Conservation (phyloP, 208 protist species). For the Leishmania arabica region DNA sequence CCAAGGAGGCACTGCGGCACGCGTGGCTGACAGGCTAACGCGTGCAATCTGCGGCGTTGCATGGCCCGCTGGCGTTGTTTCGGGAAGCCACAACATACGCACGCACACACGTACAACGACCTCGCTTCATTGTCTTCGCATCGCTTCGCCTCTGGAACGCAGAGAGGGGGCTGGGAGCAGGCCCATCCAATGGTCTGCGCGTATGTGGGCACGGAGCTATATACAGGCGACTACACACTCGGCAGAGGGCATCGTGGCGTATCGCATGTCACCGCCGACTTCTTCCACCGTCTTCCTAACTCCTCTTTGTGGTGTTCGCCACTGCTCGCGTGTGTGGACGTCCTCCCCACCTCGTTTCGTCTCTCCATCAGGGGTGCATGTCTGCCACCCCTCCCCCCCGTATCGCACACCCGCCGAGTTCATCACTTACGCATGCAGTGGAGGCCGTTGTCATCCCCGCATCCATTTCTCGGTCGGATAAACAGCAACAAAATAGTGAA, state of each 20-base stretch:
- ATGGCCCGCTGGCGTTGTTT: not conserved
- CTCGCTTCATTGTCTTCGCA: not conserved
- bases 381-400: not conserved
- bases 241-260: not conserved
- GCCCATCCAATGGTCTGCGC: not conserved
- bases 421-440: not conserved
- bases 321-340: not conserved
- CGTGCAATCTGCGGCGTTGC: not conserved
- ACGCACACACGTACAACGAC: not conserved
- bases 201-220: not conserved
- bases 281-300: slow-evolving; percentile 4
- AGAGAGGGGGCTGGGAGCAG: not conserved
- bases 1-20: slow-evolving; percentile 62
- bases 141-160: not conserved
- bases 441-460: not conserved
- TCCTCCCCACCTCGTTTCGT: not conserved
- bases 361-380: not conserved
- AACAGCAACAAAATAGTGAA: not conserved
- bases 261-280: slow-evolving; percentile 11
- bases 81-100: not conserved
- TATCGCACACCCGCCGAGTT: not conserved
- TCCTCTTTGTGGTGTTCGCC: slow-evolving; percentile 5
- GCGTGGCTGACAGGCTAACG: slow-evolving; percentile 48
- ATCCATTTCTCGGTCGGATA: not conserved
- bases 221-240: not conserved